These are phyloP conservation scores for Intubia oerlemansii DNA, from an alignment of 2,329 filamentous ascomycete genomes.

Conservation along the genomic window DNA sequence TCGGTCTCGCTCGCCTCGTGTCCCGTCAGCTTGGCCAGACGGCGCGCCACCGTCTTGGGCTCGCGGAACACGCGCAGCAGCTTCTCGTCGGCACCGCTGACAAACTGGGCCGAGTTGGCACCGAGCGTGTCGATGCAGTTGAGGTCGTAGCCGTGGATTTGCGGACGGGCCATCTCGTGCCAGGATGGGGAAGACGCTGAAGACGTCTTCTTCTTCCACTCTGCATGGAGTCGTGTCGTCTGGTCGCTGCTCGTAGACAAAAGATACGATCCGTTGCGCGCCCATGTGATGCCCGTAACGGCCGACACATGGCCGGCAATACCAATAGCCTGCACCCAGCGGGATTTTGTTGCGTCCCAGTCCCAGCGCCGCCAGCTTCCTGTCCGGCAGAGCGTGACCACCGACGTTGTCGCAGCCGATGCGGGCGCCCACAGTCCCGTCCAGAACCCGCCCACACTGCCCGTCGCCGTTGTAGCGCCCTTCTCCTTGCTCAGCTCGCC, in stretches of 20 bases:
- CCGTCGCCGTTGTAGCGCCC: slow-evolving; percentile 87
- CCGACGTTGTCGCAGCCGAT: slow-evolving; percentile 28
- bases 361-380: slow-evolving; percentile 86
- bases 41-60: slow-evolving; percentile 58
- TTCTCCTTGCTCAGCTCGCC: slow-evolving; percentile 92
- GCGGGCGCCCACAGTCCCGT: slow-evolving; percentile 77
- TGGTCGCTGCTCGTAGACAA: slow-evolving; percentile 83
- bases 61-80: slow-evolving; percentile 89
- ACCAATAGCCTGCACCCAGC: slow-evolving; percentile 58
- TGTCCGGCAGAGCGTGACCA: slow-evolving; percentile 71
- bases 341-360: slow-evolving; percentile 34
- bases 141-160: slow-evolving; percentile 95
- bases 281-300: slow-evolving; percentile 70
- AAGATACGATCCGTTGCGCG: slow-evolving; percentile 60
- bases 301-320: slow-evolving; percentile 69
- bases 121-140: slow-evolving; percentile 76
- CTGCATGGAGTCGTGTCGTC: slow-evolving; percentile 69
- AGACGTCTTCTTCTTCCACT: slow-evolving; percentile 34
- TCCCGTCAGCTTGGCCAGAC: slow-evolving; percentile 48
- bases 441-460: slow-evolving; percentile 93
- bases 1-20: slow-evolving; percentile 14
- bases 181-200: too few relatives aligned
- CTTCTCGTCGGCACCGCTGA: slow-evolving; percentile 93
- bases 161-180: slow-evolving; percentile 89
- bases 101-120: slow-evolving; percentile 46